Conservation (phyloP, 106 monocot species). For the Chionographis japonica region DNA sequence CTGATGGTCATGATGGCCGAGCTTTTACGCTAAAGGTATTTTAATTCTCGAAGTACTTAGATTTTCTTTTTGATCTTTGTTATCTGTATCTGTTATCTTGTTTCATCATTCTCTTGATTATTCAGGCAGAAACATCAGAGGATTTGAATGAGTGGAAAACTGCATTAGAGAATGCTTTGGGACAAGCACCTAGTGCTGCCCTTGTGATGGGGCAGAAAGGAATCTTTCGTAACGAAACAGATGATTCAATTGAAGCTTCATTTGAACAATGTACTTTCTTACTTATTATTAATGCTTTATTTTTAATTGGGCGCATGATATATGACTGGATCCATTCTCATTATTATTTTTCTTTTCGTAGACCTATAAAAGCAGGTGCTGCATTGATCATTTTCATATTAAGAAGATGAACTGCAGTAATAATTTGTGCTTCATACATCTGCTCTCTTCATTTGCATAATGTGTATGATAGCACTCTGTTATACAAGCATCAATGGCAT, state of each 20-base stretch:
- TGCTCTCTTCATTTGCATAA: too few relatives aligned
- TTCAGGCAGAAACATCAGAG: conserved; percentile 85
- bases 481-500: too few relatives aligned
- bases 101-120: conserved; percentile 6
- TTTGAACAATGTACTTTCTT: conserved; percentile 52
- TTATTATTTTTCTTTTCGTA: neutral
- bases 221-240: conserved; percentile 56
- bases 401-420: too few relatives aligned
- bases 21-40: conserved; percentile 82
- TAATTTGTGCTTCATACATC: too few relatives aligned
- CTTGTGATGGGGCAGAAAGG: conserved; percentile 50
- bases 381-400: neutral
- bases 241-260: conserved; percentile 50
- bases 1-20: conserved; percentile 84
- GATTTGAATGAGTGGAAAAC: conserved; percentile 87
- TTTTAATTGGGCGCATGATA: neutral
- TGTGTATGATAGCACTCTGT: too few relatives aligned
- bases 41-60: neutral
- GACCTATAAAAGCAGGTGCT: neutral
- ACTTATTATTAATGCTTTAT: neutral
- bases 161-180: conserved; percentile 85
- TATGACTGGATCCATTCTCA: neutral
- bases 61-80: neutral
- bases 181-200: conserved; percentile 68
- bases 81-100: conserved; percentile 6